Conservation (phyloP, 73 alveolate species). For the Tetrahymena malaccensis region DNA sequence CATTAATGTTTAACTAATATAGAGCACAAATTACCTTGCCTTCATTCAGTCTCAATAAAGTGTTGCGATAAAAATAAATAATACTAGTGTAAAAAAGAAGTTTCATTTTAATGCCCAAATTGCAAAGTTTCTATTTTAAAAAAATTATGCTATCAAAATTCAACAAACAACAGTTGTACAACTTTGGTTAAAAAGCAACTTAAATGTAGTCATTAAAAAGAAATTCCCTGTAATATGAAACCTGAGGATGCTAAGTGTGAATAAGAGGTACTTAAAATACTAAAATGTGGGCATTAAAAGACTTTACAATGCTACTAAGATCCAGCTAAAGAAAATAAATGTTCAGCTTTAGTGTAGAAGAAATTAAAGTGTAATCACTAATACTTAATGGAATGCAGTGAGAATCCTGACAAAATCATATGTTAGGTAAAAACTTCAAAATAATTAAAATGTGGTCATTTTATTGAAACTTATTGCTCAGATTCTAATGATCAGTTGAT, state of each 20-base stretch:
- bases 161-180: constrained; percentile 27
- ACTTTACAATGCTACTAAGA: background rate
- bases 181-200: background rate
- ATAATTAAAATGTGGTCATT: background rate
- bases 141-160: background rate
- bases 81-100: background rate
- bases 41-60: background rate
- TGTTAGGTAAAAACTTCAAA: background rate
- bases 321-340: background rate
- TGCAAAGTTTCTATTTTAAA: background rate
- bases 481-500: background rate
- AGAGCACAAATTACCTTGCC: background rate
- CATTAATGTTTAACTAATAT: background rate
- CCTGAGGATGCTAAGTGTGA: background rate
- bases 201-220: constrained; percentile 41
- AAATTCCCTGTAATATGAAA: constrained; percentile 29
- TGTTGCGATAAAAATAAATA: background rate
- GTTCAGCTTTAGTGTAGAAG: background rate
- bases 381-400: background rate
- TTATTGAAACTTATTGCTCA: background rate
- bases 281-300: constrained; percentile 45
- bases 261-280: background rate
- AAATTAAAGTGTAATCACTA: background rate
- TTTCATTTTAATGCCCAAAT: background rate
- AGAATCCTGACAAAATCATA: background rate